Conservation (phyloP, 371 early-diverging fungal genomes). For the Dinochytrium kinnereticum region DNA sequence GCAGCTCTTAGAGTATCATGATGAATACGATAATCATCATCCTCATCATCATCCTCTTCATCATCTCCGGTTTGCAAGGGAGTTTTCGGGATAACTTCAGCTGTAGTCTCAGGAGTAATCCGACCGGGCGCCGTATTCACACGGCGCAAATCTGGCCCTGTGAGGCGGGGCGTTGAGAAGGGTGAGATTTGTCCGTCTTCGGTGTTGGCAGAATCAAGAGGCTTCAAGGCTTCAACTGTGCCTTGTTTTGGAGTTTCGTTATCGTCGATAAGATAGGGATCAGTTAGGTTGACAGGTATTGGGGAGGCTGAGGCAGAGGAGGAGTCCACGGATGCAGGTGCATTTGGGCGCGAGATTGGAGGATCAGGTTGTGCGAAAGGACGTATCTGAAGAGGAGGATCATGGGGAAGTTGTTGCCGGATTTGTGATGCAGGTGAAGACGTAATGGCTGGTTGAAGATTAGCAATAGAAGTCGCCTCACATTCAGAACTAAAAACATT, state of each 20-base stretch:
- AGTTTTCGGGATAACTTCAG: background rate
- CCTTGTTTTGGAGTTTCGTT: background rate
- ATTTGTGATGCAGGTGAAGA: background rate
- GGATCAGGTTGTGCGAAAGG: too few species aligned
- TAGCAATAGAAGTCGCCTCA: too few species aligned
- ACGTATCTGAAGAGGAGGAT: too few species aligned
- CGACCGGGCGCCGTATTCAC: background rate
- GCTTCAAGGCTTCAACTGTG: background rate
- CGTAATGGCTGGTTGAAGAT: background rate
- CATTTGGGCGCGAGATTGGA: too few species aligned
- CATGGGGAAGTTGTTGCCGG: background rate
- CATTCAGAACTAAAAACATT: too few species aligned
- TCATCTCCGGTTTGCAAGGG: background rate
- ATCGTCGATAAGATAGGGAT: background rate
- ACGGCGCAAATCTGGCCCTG: background rate
- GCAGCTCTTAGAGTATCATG: conserved; percentile 18
- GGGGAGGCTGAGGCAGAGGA: background rate
- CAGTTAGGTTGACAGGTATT: background rate
- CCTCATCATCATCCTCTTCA: conserved; percentile 24
- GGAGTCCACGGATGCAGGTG: too few species aligned
- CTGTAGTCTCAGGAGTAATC: background rate
- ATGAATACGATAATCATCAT: conserved; percentile 22
- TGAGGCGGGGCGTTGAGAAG: background rate
- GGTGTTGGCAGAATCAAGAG: background rate
- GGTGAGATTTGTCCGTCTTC: background rate